Conservation (phyloP, 2,329 filamentous ascomycete species). For the Clarireedia homoeocarpa region DNA sequence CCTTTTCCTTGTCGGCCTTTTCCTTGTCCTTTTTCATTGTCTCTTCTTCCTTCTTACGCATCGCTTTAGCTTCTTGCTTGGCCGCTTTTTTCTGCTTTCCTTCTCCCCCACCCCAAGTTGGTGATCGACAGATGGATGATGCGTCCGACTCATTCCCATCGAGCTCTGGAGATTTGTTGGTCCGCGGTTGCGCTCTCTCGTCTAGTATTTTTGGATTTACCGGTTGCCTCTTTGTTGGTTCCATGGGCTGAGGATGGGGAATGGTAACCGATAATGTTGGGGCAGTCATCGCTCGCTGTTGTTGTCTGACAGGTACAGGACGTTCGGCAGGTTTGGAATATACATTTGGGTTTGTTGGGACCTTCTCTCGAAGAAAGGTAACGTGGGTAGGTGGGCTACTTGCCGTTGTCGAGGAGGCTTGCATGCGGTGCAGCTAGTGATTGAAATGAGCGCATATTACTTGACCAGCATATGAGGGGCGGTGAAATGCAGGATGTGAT, state of each 20-base stretch:
- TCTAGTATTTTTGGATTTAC: neutral
- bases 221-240: neutral
- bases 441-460: conserved; percentile 25
- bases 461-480: neutral
- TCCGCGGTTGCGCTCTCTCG: neutral
- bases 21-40: conserved; percentile 31
- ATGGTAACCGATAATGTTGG: conserved; percentile 17
- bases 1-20: conserved; percentile 33
- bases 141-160: conserved; percentile 19
- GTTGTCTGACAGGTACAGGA: conserved; percentile 5
- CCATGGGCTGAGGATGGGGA: conserved; percentile 6
- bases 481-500: neutral
- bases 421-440: conserved; percentile 33
- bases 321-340: conserved; percentile 6
- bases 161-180: neutral
- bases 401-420: conserved; percentile 15
- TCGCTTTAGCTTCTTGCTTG: conserved; percentile 33
- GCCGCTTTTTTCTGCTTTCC: conserved; percentile 39
- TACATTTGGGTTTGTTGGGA: conserved; percentile 7
- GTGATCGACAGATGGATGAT: conserved; percentile 49
- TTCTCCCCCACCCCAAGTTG: conserved; percentile 52
- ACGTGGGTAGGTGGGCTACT: neutral
- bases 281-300: conserved; percentile 19
- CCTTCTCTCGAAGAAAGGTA: conserved; percentile 4
- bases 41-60: conserved; percentile 35